These are phyloP conservation scores for Dendrocalamus latiflorus DNA, from an alignment of 202 grass and related monocot genomes.

Conservation along the genomic window DNA sequence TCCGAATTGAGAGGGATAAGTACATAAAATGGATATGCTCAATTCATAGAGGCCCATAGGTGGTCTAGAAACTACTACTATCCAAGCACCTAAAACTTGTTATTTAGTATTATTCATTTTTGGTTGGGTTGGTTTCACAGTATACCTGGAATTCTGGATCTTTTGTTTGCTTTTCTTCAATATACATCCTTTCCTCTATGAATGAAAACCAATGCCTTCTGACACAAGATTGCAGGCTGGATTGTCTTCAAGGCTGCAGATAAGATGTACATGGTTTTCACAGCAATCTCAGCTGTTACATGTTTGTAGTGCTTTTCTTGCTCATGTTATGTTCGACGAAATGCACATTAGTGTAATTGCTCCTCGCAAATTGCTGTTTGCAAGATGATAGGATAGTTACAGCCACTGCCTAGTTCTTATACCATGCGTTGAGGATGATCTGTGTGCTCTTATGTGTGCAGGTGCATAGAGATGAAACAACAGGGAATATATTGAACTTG, in stretches of 20 bases:
- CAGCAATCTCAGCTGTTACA: no score
- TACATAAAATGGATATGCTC: background rate
- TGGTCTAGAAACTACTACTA: background rate
- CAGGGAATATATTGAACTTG: constrained; percentile 77
- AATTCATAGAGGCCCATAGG: background rate
- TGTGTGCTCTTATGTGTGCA: no score
- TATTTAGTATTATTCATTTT: background rate
- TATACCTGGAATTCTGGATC: background rate
- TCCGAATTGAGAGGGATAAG: background rate
- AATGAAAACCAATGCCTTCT: background rate
- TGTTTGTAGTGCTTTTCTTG: no score
- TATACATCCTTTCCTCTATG: background rate
- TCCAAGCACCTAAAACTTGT: background rate
- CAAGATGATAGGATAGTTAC: no score
- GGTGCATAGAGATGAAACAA: constrained; percentile 63
- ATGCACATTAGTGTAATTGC: no score
- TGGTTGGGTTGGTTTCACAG: background rate
- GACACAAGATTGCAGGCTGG: constrained; percentile 8
- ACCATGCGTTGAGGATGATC: no score
- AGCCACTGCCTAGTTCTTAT: no score
- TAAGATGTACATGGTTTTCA: no score
- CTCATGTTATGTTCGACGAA: no score
- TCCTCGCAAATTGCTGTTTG: no score
- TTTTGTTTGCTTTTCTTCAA: constrained; percentile 8
- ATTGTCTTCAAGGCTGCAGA: no score